phyloP scores from a whole-genome alignment of 768 basidiomycete genomes.

The Boletellus ananas region DNA sequence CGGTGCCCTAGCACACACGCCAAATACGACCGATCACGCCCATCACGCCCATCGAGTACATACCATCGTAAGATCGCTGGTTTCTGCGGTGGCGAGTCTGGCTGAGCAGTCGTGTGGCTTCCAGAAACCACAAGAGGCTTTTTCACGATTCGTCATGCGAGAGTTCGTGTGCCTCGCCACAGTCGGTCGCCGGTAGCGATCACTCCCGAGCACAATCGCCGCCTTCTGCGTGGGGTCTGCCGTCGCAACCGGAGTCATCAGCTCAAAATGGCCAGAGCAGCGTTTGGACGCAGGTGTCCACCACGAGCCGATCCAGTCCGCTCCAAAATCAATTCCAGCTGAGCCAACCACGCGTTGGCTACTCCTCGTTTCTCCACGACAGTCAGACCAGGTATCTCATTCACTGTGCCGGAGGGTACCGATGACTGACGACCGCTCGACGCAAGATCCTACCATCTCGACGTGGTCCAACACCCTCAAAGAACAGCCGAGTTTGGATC shows the following conservation, averaged over 20 bases:
- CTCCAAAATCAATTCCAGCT: slow-evolving; percentile 35
- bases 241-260: slow-evolving; percentile 34
- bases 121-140: slow-evolving; percentile 31
- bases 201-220: slow-evolving; percentile 47
- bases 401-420: slow-evolving; percentile 8
- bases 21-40: slow-evolving; percentile 35
- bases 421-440: slow-evolving; percentile 18
- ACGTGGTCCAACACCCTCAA: slow-evolving; percentile 82
- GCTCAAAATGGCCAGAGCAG: slow-evolving; percentile 17
- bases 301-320: slow-evolving; percentile 32
- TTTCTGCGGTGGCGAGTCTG: slow-evolving; percentile 3
- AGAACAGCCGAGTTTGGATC: slow-evolving; percentile 79
- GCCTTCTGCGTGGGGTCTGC: slow-evolving; percentile 40
- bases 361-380: slow-evolving; percentile 55
- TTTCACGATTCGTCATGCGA: slow-evolving; percentile 31
- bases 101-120: slow-evolving; percentile 11
- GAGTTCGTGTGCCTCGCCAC: slow-evolving; percentile 28
- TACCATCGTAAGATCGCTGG: slow-evolving; percentile 27
- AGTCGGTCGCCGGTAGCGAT: slow-evolving; percentile 39
- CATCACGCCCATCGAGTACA: slow-evolving; percentile 34
- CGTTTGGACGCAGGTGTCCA: slow-evolving; percentile 26
- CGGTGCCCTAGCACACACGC: slow-evolving; percentile 22
- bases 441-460: slow-evolving; percentile 68
- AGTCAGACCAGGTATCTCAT: slow-evolving; percentile 48
- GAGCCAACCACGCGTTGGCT: slow-evolving; percentile 51